Percentiles rank a stretch among this genome's conserved stretches.
These are phyloP conservation scores for Stephanodiscus triporus DNA, from an alignment of 108 stramenopile genomes.

Conservation along the genomic window DNA sequence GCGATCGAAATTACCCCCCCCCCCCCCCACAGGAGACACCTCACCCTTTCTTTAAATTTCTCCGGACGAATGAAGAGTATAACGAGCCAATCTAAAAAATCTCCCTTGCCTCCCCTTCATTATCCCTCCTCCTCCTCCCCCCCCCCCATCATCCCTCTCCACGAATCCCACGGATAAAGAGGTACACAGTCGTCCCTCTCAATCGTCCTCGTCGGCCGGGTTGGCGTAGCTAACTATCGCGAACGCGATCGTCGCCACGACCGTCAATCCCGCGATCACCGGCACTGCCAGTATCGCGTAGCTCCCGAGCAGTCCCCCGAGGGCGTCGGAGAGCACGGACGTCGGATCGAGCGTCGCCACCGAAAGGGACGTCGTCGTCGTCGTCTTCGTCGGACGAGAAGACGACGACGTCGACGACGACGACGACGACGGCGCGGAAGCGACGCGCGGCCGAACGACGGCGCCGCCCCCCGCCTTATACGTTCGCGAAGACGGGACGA, in stretches of 20 bases:
- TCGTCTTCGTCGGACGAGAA: background rate
- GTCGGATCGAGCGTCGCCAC: constrained; percentile 80
- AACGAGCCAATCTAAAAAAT: too few species aligned
- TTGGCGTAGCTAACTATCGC: constrained; percentile 77
- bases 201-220: constrained; percentile 70
- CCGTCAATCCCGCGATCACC: constrained; percentile 70
- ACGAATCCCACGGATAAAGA: background rate
- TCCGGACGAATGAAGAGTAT: too few species aligned
- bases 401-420: constrained; percentile 10
- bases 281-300: constrained; percentile 76
- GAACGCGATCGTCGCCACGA: constrained; percentile 68
- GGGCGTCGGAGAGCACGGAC: constrained; percentile 61
- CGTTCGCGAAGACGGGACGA: background rate
- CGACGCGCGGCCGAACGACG: too few species aligned
- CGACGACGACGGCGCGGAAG: background rate
- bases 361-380: constrained; percentile 17
- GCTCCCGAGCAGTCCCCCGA: constrained; percentile 67
- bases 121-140: background rate
- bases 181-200: too few species aligned
- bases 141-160: background rate
- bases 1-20: too few species aligned
- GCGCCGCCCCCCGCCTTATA: background rate
- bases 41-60: too few species aligned
- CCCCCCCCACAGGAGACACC: too few species aligned
- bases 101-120: too few species aligned